A percentile compares a stretch with the other conserved stretches of the same genome.
These are phyloP conservation scores for Sphaceloma murrayae DNA, from an alignment of 2,329 filamentous ascomycete species.

Conservation along the genomic window DNA sequence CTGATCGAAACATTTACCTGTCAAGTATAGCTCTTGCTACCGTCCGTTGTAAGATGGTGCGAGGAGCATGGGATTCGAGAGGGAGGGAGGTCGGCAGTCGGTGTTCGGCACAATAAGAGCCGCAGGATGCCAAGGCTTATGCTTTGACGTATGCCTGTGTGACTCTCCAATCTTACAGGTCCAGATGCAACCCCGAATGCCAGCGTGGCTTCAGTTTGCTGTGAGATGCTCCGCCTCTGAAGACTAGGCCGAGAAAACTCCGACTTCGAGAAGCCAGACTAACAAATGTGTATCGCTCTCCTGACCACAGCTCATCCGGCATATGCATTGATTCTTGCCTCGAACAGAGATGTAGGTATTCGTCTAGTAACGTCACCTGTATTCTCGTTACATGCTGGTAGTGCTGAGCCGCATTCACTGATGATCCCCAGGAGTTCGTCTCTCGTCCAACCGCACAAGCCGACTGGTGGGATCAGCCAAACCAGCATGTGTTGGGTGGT, in stretches of 20 bases:
- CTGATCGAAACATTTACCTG: no score
- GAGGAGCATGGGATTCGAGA: no score
- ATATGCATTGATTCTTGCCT: constrained; percentile 43
- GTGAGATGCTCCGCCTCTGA: neutral
- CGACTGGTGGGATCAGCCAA: constrained; percentile 50
- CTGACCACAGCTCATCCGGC: constrained; percentile 40
- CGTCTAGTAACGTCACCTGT: no score
- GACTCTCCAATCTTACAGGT: no score
- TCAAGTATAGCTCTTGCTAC: no score
- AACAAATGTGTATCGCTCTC: constrained; percentile 43
- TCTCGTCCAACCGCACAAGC: constrained; percentile 50
- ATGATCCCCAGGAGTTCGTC: constrained; percentile 46
- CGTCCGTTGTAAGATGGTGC: no score
- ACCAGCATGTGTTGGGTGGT: constrained; percentile 49
- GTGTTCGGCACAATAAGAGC: no score
- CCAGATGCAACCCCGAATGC: no score
- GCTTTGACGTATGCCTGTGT: no score
- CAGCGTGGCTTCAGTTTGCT: constrained; percentile 1
- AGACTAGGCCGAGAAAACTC: neutral
- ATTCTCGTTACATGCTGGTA: neutral
- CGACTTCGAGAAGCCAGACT: neutral
- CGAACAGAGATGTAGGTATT: constrained; percentile 40
- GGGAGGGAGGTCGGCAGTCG: no score
- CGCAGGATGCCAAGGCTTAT: no score
- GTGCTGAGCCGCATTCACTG: neutral